Evolutionary conservation across 495 filamentous ascomycete species (phyloP), one percentile per base, ranked within the genome.

Genomic region (Massariosphaeria phaeospora): DNA sequence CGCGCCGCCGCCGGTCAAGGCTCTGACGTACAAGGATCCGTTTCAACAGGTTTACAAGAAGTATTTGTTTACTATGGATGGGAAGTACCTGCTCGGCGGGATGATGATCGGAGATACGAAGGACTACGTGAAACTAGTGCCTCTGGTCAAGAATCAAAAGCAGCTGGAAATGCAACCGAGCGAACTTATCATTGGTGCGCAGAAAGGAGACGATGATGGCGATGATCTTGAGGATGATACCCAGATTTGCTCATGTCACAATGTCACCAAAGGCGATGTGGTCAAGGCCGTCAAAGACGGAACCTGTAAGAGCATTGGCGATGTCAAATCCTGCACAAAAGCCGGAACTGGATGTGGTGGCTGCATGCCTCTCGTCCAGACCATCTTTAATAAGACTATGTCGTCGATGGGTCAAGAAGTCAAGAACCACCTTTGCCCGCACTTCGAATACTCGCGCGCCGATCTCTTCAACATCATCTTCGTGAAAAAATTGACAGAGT

Each of bases 101-200:
- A 97, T 97, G 91, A 96, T 97, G 86, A 95, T 97, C 52, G 91
- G 91, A 30, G 91, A 97, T 69, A 95, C 90, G 0, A 84, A 79
- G 54, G 91, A 97, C 69, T 97, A 96, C 66, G 79, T 96, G 70
- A 95, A 95, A 64, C 73, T 97, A 34, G 91, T 95, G 6, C 86
- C 89, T n/a, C 84, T 95, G 76, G 91, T 94, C 26, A 97, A 93
- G 72, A 81, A 76, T 52, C 86, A 91, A 61, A 95, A 94, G 66
- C 72, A 77, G 61, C 75, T 97, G 2, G 86, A 95, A 23, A 75
- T 93, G 2, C 85, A 89, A 0, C 91, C 91, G 0, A 83, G 85
- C 11, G 82, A 95, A 64, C 83, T 97, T n/a, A 96, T 97, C 61
- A 73, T 97, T 17, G 91, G 91, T 7, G 83, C 85, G 0, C 81